phyloP scores from a whole-genome alignment of 441 rosid genomes.

The Eruca vesicaria region DNA sequence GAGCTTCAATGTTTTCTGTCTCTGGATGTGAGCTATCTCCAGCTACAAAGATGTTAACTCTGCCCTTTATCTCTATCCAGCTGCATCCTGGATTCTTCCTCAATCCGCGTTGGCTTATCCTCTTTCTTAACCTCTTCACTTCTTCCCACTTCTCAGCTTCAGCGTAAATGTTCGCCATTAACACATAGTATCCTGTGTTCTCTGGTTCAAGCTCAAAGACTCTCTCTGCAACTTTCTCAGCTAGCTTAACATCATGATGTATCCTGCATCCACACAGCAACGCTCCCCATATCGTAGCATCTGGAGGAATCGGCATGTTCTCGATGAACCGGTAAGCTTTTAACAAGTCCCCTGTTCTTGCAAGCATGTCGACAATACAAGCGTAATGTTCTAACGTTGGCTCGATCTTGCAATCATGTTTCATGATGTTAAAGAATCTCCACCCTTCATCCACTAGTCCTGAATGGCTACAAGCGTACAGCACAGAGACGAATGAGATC shows the following conservation, averaged over 20 bases:
- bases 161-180: conserved; percentile 65
- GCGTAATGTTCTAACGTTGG: conserved; percentile 70
- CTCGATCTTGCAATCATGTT: conserved; percentile 53
- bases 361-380: conserved; percentile 75
- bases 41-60: conserved; percentile 54
- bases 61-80: conserved; percentile 69
- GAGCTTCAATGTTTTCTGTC: conserved; percentile 43
- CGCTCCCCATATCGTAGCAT: conserved; percentile 75
- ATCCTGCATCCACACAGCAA: conserved; percentile 64
- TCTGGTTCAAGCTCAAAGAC: conserved; percentile 71
- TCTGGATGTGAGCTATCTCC: conserved; percentile 53
- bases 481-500: conserved; percentile 58
- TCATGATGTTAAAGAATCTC: conserved; percentile 72
- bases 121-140: conserved; percentile 50
- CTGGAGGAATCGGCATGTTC: conserved; percentile 59
- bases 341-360: conserved; percentile 52
- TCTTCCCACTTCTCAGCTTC: conserved; percentile 84
- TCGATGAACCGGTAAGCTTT: conserved; percentile 60
- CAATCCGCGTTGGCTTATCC: conserved; percentile 43
- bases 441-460: conserved; percentile 71
- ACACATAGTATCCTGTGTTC: conserved; percentile 64
- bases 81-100: conserved; percentile 67
- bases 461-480: conserved; percentile 73
- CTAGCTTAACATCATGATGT: conserved; percentile 64
- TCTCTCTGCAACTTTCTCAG: conserved; percentile 70